These are phyloP conservation scores for Trichoderma sp. DNA, from an alignment of 2,329 filamentous ascomycete species.

Conservation along the genomic window DNA sequence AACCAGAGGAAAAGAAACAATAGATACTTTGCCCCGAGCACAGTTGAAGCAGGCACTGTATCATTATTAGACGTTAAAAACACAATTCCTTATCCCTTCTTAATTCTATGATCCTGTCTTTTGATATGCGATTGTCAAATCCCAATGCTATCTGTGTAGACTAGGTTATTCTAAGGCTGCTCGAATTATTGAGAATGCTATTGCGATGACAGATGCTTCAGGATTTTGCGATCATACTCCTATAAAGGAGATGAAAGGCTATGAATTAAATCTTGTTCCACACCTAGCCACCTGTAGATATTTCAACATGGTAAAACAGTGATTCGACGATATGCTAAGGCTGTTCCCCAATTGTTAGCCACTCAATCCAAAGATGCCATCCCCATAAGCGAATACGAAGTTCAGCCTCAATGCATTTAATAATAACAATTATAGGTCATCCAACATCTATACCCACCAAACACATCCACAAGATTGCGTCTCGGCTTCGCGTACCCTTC, in stretches of 20 bases:
- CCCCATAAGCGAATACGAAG: not conserved
- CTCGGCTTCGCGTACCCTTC: constrained; percentile 15
- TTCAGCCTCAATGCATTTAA: not conserved
- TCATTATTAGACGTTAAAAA: not conserved
- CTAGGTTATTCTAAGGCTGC: not conserved
- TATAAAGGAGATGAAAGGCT: not conserved
- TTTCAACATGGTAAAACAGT: not conserved
- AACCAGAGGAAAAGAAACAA: constrained; percentile 90
- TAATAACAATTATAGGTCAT: not conserved
- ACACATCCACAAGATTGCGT: not conserved
- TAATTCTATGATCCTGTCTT: not conserved
- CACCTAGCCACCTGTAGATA: not conserved
- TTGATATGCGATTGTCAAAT: not conserved
- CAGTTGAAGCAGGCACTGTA: not conserved
- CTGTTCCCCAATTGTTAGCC: not conserved
- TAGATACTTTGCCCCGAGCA: constrained; percentile 44
- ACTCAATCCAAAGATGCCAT: not conserved
- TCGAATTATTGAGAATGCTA: not conserved
- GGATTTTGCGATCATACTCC: not conserved
- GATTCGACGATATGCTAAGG: not conserved
- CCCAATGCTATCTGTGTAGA: not conserved
- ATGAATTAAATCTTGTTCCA: not conserved
- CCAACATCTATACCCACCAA: not conserved
- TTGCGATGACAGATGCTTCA: not conserved
- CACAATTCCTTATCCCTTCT: not conserved